These are phyloP conservation scores for Pichia pseudocactophila DNA, from an alignment of 805 yeast genomes.

Conservation along the genomic window DNA sequence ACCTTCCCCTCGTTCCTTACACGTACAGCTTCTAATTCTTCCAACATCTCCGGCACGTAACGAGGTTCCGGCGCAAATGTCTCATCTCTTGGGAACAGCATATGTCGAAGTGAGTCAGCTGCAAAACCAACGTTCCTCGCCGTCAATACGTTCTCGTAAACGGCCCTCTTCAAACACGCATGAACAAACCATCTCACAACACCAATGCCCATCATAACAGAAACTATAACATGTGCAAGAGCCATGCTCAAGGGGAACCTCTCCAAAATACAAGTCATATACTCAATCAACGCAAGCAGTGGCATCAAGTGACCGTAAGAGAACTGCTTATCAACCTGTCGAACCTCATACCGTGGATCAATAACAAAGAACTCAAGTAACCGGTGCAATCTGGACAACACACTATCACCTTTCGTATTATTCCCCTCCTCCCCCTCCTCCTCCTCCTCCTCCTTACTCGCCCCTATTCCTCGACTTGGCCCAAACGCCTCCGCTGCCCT, in stretches of 20 bases:
- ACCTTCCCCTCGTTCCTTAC: background rate
- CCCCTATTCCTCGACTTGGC: background rate
- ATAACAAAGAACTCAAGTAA: background rate
- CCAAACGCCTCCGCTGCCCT: constrained; percentile 8
- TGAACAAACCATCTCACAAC: constrained; percentile 9
- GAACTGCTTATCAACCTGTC: background rate
- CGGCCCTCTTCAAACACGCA: constrained; percentile 21
- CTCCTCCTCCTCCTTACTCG: too few relatives aligned
- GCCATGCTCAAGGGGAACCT: constrained; percentile 6
- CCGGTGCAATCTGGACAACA: background rate
- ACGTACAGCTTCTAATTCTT: constrained; percentile 10
- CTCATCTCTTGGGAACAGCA: constrained; percentile 24
- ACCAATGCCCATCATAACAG: background rate
- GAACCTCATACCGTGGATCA: background rate
- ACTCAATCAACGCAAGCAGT: background rate
- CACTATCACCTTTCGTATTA: background rate
- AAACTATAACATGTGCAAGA: constrained; percentile 4
- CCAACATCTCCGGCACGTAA: constrained; percentile 21
- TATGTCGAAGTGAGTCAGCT: constrained; percentile 17
- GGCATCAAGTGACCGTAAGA: background rate
- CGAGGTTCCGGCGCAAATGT: constrained; percentile 22
- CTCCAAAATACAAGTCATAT: too few relatives aligned
- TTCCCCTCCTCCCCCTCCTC: background rate
- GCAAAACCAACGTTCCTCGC: constrained; percentile 9
- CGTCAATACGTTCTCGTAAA: constrained; percentile 19